Evolutionary conservation across 768 basidiomycete species (phyloP).

Genomic region (Hypholoma fasciculare): DNA sequence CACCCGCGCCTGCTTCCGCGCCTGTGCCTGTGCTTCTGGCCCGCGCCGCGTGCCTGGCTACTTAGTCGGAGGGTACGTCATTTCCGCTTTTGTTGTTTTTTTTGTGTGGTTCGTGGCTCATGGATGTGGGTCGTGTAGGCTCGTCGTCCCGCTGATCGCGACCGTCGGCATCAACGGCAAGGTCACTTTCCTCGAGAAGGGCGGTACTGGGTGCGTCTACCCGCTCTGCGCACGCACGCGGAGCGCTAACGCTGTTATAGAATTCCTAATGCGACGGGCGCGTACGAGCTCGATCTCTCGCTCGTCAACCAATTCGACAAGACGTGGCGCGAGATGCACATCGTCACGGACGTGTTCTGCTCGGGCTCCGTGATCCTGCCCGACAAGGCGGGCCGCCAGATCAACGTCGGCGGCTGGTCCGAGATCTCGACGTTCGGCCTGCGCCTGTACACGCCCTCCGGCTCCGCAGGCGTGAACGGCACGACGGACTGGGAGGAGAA

Average conservation of each 20-base stretch:
- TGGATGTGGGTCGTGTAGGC: conserved; percentile 32
- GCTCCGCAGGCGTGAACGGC: conserved; percentile 63
- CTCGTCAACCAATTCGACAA: conserved; percentile 46
- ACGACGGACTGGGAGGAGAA: conserved; percentile 86
- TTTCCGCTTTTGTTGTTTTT: neutral
- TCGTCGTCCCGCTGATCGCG: conserved; percentile 71
- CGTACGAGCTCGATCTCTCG: conserved; percentile 73
- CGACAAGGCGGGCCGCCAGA: conserved; percentile 65
- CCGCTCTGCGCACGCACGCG: neutral
- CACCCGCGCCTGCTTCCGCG: conserved; percentile 1
- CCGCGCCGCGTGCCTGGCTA: neutral
- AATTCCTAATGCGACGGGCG: conserved; percentile 67
- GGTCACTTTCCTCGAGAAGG: conserved; percentile 77
- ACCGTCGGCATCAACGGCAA: conserved; percentile 83
- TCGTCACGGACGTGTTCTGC: conserved; percentile 81
- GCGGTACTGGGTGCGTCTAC: conserved; percentile 52
- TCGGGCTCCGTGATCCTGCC: conserved; percentile 73
- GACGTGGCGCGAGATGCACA: conserved; percentile 77
- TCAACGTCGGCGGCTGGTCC: conserved; percentile 75
- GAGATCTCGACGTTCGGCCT: conserved; percentile 70
- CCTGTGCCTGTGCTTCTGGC: neutral
- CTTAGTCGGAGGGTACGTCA: conserved; percentile 48
- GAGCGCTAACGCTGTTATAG: conserved; percentile 26
- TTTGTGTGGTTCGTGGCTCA: conserved; percentile 7
- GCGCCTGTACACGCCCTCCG: conserved; percentile 72